Evolutionary conservation across 495 filamentous ascomycete species (phyloP).

Genomic region (Aspergillus panamensis): DNA sequence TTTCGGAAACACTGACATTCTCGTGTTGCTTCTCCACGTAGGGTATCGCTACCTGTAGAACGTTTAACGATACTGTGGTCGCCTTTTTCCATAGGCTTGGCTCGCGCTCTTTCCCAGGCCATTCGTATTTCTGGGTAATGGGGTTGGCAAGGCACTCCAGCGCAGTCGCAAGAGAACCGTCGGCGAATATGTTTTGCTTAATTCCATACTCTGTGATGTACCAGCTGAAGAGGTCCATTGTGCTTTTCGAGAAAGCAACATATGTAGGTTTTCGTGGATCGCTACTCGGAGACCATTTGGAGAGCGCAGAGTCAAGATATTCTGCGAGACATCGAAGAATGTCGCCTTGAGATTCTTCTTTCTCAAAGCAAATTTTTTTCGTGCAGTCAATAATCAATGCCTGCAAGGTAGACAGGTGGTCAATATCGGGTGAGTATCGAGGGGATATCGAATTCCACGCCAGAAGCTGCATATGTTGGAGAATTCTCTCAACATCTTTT

Average conservation of each 20-base stretch:
- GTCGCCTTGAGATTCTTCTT: slow-evolving; percentile 60
- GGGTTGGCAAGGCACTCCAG: slow-evolving; percentile 63
- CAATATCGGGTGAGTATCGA: slow-evolving; percentile 78
- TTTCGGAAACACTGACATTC: slow-evolving; percentile 26
- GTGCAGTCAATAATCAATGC: slow-evolving; percentile 67
- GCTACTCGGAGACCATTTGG: slow-evolving; percentile 40
- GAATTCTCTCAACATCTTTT: slow-evolving; percentile 53
- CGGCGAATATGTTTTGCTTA: slow-evolving; percentile 62
- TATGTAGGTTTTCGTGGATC: slow-evolving; percentile 62
- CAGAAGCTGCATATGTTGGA: slow-evolving; percentile 56
- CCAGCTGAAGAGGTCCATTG: slow-evolving; percentile 64
- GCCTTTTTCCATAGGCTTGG: slow-evolving; percentile 74
- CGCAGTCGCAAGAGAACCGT: slow-evolving; percentile 55
- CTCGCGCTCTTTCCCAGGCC: slow-evolving; percentile 55
- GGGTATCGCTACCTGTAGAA: slow-evolving; percentile 64
- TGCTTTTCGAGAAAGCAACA: slow-evolving; percentile 77
- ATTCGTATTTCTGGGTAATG: slow-evolving; percentile 71
- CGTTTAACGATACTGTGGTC: slow-evolving; percentile 61
- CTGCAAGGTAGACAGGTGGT: slow-evolving; percentile 77
- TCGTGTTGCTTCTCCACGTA: slow-evolving; percentile 53
- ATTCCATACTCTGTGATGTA: slow-evolving; percentile 61
- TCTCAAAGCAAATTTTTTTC: slow-evolving; percentile 65
- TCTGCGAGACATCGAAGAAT: slow-evolving; percentile 66
- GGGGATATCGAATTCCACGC: slow-evolving; percentile 68
- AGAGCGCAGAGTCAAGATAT: slow-evolving; percentile 60